Evolutionary conservation across 164 flowering plant species (phyloP).

Genomic region (Berberis vulgaris): DNA sequence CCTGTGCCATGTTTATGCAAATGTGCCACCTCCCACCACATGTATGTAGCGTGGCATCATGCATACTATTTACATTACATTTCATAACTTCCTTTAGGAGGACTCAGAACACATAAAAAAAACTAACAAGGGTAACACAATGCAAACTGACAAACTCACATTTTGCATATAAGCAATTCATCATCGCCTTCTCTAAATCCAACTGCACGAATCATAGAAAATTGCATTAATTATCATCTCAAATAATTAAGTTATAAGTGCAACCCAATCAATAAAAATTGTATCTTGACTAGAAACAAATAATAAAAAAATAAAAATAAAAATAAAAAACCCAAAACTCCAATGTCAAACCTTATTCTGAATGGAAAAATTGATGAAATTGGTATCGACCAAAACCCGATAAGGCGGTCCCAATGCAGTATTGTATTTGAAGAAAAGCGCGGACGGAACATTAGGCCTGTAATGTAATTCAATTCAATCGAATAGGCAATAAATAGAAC

Average conservation of each 20-base stretch:
- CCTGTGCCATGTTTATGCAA: no score
- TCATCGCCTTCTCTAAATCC: constrained; percentile 91
- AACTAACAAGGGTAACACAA: background rate
- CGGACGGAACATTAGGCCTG: constrained; percentile 80
- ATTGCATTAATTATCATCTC: background rate
- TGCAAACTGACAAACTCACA: constrained; percentile 43
- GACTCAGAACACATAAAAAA: background rate
- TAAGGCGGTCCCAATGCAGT: constrained; percentile 89
- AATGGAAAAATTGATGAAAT: constrained; percentile 96
- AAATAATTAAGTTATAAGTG: no score
- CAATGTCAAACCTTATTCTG: constrained; percentile 58
- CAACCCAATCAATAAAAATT: no score
- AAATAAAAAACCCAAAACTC: no score
- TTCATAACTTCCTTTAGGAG: no score
- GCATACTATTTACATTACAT: no score
- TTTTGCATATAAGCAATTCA: constrained; percentile 95
- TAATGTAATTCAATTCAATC: background rate
- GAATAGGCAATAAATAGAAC: background rate
- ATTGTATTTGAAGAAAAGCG: constrained; percentile 77
- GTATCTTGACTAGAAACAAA: background rate
- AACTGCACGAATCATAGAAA: constrained; percentile 28
- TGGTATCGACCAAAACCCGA: constrained; percentile 89
- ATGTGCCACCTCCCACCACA: no score
- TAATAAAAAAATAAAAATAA: background rate
- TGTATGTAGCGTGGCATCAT: no score